These are phyloP conservation scores for Pterocarpus macrocarpus DNA, from an alignment of 306 rosid species.

Conservation along the genomic window DNA sequence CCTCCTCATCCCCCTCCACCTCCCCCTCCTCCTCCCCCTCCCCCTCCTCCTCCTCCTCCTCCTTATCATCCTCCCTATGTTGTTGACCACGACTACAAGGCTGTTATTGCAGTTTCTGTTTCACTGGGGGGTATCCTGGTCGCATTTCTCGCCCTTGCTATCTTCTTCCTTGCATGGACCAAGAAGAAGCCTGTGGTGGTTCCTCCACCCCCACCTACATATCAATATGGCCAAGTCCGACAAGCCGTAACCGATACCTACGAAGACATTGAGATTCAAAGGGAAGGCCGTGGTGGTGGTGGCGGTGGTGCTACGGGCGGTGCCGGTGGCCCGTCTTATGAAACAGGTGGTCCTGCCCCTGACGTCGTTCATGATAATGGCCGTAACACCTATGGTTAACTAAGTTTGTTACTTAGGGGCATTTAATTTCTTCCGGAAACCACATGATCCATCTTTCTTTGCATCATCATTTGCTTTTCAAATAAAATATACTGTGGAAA, in stretches of 20 bases:
- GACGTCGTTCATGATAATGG: neutral
- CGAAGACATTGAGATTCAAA: slow-evolving; percentile 11
- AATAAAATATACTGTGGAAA: neutral
- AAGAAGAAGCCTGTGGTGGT: slow-evolving; percentile 55
- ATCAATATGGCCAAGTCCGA: neutral
- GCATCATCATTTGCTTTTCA: neutral
- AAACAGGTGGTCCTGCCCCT: neutral
- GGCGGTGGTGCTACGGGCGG: neutral
- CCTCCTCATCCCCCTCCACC: neutral
- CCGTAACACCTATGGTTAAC: neutral
- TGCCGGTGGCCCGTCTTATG: neutral
- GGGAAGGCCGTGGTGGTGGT: neutral
- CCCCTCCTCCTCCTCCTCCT: neutral
- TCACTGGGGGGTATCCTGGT: slow-evolving; percentile 61
- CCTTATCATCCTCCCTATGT: neutral
- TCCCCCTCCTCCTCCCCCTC: neutral
- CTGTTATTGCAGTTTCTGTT: slow-evolving; percentile 62
- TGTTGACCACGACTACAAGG: slow-evolving; percentile 41
- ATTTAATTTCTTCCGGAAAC: neutral
- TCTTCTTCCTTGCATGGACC: slow-evolving; percentile 60
- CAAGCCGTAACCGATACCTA: neutral
- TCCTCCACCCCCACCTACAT: slow-evolving; percentile 52
- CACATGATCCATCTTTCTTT: neutral
- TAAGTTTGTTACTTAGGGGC: neutral
- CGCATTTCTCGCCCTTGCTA: slow-evolving; percentile 58